A percentile compares a stretch with the other conserved stretches of the same genome.
Conservation (phyloP, 352 stramenopile genomes). For the Pythium dissimile region DNA sequence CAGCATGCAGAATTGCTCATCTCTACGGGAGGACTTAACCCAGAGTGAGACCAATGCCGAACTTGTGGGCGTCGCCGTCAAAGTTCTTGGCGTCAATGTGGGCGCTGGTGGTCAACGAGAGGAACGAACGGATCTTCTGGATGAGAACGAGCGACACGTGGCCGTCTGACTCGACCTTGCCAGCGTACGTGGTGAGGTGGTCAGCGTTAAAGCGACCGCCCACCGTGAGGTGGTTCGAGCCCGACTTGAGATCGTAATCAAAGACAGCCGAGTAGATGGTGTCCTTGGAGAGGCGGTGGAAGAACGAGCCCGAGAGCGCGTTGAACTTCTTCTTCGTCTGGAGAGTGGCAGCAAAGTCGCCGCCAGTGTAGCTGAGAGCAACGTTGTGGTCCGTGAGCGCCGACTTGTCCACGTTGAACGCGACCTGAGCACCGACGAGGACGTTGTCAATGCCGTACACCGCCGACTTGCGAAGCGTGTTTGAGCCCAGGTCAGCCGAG, state of each 20-base stretch:
- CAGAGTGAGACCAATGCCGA: conserved; percentile 84
- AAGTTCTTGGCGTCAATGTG: conserved; percentile 92
- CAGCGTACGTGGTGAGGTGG: conserved; percentile 77
- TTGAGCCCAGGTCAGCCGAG: conserved; percentile 50
- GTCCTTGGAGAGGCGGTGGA: conserved; percentile 77
- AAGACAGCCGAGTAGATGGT: conserved; percentile 86
- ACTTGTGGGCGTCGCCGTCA: conserved; percentile 89
- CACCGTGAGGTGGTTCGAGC: conserved; percentile 75
- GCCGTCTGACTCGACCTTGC: conserved; percentile 86
- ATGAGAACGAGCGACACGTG: conserved; percentile 82
- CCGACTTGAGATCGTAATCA: conserved; percentile 87
- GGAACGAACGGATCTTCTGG: conserved; percentile 84
- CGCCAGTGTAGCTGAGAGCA: conserved; percentile 67
- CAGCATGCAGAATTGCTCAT: conserved; percentile 2
- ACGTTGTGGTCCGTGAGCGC: conserved; percentile 83
- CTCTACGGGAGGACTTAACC: conserved; percentile 52
- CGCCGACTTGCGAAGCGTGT: conserved; percentile 53
- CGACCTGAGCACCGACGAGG: conserved; percentile 61
- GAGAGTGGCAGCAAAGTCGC: conserved; percentile 72
- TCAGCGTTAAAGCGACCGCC: conserved; percentile 82
- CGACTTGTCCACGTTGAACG: conserved; percentile 83
- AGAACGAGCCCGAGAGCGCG: conserved; percentile 74
- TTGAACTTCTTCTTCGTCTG: conserved; percentile 89
- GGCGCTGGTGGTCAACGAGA: conserved; percentile 78
- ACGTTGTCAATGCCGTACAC: conserved; percentile 83